These are phyloP conservation scores for Cystofilobasidium ferigula DNA, from an alignment of 768 basidiomycete genomes.

Conservation along the genomic window DNA sequence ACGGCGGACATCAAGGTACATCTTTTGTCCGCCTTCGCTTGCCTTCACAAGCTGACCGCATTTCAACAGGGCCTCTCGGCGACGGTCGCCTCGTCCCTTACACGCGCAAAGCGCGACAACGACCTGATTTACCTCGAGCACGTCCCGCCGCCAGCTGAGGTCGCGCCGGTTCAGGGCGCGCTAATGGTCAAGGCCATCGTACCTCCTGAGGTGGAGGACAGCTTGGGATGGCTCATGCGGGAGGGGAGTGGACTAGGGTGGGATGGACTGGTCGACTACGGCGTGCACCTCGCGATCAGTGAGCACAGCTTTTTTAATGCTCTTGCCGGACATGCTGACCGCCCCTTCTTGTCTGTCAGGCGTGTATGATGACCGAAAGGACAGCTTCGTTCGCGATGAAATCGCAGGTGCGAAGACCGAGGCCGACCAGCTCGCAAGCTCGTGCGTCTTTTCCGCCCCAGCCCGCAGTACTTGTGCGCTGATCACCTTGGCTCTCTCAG, in stretches of 20 bases:
- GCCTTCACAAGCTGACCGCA: neutral
- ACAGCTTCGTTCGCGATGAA: conserved; percentile 57
- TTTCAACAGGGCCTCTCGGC: conserved; percentile 60
- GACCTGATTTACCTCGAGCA: conserved; percentile 89
- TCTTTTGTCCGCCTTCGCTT: neutral
- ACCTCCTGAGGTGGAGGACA: conserved; percentile 40
- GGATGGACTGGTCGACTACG: conserved; percentile 66
- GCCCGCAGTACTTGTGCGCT: too few species aligned
- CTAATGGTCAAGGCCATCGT: conserved; percentile 54
- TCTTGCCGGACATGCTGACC: neutral
- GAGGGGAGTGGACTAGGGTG: conserved; percentile 49
- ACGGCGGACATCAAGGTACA: conserved; percentile 64
- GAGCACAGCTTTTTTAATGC: too few species aligned
- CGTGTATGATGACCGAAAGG: conserved; percentile 75
- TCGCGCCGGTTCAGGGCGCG: conserved; percentile 55
- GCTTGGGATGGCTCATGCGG: conserved; percentile 38
- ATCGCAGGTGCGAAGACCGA: conserved; percentile 53
- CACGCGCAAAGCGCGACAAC: conserved; percentile 77
- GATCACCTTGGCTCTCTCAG: conserved; percentile 39
- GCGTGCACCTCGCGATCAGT: conserved; percentile 82
- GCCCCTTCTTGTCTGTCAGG: conserved; percentile 27
- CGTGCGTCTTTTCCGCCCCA: too few species aligned
- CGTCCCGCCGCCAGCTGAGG: conserved; percentile 59
- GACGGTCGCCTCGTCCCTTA: conserved; percentile 54
- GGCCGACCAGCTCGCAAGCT: conserved; percentile 51